Percentiles rank a stretch among this genome's conserved stretches.
phyloP scores from a whole-genome alignment of 371 early-diverging fungal genomes.

The Lichtheimia ramosa region DNA sequence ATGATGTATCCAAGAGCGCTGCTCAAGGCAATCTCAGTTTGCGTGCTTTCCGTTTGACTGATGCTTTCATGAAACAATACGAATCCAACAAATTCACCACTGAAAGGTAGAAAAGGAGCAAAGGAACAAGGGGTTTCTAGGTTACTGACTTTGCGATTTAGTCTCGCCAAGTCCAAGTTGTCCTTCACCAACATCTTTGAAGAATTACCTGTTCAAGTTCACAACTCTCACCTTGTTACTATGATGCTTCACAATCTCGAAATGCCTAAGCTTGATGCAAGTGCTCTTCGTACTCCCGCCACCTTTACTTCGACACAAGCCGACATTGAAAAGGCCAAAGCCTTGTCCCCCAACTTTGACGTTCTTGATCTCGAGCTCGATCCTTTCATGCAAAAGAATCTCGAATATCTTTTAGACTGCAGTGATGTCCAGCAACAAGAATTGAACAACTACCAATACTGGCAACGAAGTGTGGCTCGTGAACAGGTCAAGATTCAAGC shows the following conservation, averaged over 20 bases:
- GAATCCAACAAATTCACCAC: constrained; percentile 86
- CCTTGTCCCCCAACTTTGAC: constrained; percentile 81
- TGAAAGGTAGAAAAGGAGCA: constrained; percentile 46
- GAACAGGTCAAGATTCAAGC: constrained; percentile 79
- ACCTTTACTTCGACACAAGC: constrained; percentile 44
- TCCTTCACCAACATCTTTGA: constrained; percentile 87
- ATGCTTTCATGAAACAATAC: constrained; percentile 84
- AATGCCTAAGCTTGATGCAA: constrained; percentile 46
- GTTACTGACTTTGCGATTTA: constrained; percentile 8
- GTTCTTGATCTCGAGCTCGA: constrained; percentile 81
- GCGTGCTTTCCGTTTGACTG: constrained; percentile 86
- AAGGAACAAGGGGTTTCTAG: neutral
- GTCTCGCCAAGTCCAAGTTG: constrained; percentile 74
- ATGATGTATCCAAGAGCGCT: constrained; percentile 83
- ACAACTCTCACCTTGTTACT: constrained; percentile 79
- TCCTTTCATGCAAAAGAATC: constrained; percentile 83
- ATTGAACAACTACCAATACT: constrained; percentile 90
- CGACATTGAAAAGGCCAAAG: constrained; percentile 47
- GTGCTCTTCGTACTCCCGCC: constrained; percentile 44
- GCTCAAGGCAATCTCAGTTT: constrained; percentile 85
- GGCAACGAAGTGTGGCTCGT: constrained; percentile 88
- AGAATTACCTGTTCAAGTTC: constrained; percentile 85
- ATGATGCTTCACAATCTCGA: constrained; percentile 84
- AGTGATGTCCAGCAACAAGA: constrained; percentile 90
- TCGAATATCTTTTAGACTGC: constrained; percentile 85